Base-by-base conservation (phyloP, 208 protist species). In the Strigomonas oncopelti region DNA sequence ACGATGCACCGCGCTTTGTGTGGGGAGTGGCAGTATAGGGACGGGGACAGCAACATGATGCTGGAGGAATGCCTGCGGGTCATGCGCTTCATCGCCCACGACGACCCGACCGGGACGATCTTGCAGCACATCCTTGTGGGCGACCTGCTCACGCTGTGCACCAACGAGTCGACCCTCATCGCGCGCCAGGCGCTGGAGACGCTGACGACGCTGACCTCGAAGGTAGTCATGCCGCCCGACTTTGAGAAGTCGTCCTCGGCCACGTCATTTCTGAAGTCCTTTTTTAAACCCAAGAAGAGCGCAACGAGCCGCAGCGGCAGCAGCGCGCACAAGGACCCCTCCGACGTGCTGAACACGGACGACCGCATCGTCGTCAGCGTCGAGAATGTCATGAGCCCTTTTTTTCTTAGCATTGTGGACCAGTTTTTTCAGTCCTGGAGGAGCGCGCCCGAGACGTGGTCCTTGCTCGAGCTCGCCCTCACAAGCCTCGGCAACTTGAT, bases 1-100 rank as follows among this genome's bases (percentile, higher is more conserved):
- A 73, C 74, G 0, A 77, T 92, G 28, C 80, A 91, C 56, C 63
- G 62, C 22, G 80, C 83, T n/a, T 67, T 92, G 52, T 76, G 70
- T 52, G 64, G 51, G 13, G 76, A 87, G 62, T 92, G 86, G 85
- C 61, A 52, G 32, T 90, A 82, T 56, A 64, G 24, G 13, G 78
- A 83, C 32, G 74, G 65, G 25, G 79, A 87, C 74, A 81, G 71
- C 54, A 65, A 62, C 32, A 76, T 76, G 29, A 74, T 96, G 38
- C 58, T 88, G 0, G 87, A 96, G 67, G 90, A 96, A 65, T 83
- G 82, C 14, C 67, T 93, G 54, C 80, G 87, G 18, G 73, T 85
- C n/a, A 89, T 90, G 77, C 83, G 82, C 8, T 96, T 96, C 62
- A 70, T 93, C 29, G 84, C 61, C 18, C 79, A 81, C 31, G 90